phyloP scores from a whole-genome alignment of 1,284 basidiomycete genomes.

The Marasmius fiardii region DNA sequence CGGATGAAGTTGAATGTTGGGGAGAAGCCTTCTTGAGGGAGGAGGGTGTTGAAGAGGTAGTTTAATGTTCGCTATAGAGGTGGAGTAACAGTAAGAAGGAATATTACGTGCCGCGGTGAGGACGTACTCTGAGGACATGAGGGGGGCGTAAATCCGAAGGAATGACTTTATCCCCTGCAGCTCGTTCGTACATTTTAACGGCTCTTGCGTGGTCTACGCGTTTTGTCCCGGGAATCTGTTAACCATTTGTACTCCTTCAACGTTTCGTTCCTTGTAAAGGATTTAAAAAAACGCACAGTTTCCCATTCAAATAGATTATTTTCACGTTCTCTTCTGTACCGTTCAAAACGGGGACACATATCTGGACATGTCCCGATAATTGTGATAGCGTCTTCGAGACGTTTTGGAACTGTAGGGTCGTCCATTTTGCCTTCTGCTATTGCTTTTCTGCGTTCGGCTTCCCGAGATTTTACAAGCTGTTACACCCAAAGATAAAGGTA shows the following conservation, averaged over 20 bases:
- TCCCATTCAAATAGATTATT: constrained; percentile 90
- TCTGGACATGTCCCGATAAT: constrained; percentile 89
- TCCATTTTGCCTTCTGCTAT: constrained; percentile 86
- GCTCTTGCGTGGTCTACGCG: constrained; percentile 84
- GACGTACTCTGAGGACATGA: constrained; percentile 68
- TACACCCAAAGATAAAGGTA: constrained; percentile 11
- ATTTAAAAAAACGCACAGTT: constrained; percentile 50
- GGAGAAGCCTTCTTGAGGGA: constrained; percentile 67
- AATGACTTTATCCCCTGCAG: constrained; percentile 88
- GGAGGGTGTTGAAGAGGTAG: constrained; percentile 86
- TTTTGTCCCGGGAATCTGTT: constrained; percentile 68
- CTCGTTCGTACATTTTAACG: constrained; percentile 94
- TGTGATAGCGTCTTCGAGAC: constrained; percentile 84
- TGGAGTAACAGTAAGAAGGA: constrained; percentile 8
- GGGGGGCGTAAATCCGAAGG: constrained; percentile 94
- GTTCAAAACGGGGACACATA: constrained; percentile 95
- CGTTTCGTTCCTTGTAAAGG: constrained; percentile 15
- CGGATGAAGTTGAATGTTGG: constrained; percentile 84
- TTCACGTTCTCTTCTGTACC: constrained; percentile 87
- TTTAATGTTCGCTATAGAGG: constrained; percentile 73
- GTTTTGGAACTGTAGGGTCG: constrained; percentile 74
- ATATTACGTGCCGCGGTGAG: neutral
- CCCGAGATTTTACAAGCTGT: constrained; percentile 71
- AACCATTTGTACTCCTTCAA: constrained; percentile 36
- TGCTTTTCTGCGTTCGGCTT: constrained; percentile 72